Percentiles rank a stretch among this genome's conserved stretches.
Conservation (phyloP, 2,329 filamentous ascomycete genomes). For the Colletotrichum brevisporum region DNA sequence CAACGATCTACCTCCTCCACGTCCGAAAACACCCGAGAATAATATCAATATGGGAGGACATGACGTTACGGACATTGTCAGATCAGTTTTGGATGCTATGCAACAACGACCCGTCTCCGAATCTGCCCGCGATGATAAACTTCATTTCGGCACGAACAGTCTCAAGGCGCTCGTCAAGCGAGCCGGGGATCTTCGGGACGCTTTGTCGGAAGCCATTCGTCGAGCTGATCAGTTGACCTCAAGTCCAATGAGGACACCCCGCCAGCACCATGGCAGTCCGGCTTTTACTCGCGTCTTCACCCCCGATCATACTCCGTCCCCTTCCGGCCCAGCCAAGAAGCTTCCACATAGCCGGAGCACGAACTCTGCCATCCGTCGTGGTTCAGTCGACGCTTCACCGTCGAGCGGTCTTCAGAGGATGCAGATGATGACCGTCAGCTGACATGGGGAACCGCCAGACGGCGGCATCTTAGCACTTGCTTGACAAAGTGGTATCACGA, state of each 20-base stretch:
- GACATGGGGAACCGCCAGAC: constrained; percentile 42
- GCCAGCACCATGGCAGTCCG: constrained; percentile 68
- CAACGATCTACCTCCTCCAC: constrained; percentile 56
- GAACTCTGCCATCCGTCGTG: constrained; percentile 64
- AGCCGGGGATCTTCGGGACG: constrained; percentile 71
- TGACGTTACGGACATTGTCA: constrained; percentile 66
- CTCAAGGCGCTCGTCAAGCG: constrained; percentile 76
- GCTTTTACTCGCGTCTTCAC: constrained; percentile 76
- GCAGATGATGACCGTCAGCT: constrained; percentile 77
- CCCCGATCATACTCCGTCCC: constrained; percentile 66
- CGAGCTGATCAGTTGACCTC: constrained; percentile 70
- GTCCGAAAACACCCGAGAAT: constrained; percentile 58
- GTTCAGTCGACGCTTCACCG: constrained; percentile 67
- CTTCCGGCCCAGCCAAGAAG: constrained; percentile 67
- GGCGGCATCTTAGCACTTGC: not conserved
- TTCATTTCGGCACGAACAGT: constrained; percentile 79
- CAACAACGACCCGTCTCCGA: constrained; percentile 65
- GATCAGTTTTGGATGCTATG: constrained; percentile 76
- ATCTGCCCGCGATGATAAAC: constrained; percentile 62
- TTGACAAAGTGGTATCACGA: not conserved
- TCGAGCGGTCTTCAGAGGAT: constrained; percentile 67
- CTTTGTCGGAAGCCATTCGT: constrained; percentile 72
- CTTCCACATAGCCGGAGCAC: constrained; percentile 67
- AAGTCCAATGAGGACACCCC: constrained; percentile 67
- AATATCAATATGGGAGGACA: constrained; percentile 49